Evolutionary conservation across 1,284 basidiomycete genomes (phyloP).

Genomic region (Porodaedalea pini): DNA sequence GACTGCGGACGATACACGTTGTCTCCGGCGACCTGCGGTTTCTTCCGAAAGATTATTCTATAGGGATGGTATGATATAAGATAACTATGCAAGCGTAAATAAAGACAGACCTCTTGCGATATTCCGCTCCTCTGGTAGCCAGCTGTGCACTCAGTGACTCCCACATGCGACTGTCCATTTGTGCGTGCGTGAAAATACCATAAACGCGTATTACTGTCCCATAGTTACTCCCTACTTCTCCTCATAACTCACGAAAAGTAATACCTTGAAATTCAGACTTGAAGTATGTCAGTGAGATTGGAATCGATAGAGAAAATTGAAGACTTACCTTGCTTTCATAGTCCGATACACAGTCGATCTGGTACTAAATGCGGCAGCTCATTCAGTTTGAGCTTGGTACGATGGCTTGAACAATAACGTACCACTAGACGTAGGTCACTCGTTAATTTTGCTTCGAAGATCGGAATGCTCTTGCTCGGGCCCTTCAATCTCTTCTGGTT

Average conservation of each 20-base stretch:
- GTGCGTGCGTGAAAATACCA: slow-evolving; percentile 59
- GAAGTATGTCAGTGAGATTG: no score
- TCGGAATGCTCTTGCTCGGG: slow-evolving; percentile 44
- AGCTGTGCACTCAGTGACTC: slow-evolving; percentile 51
- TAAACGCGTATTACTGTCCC: slow-evolving; percentile 58
- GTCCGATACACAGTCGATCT: slow-evolving; percentile 56
- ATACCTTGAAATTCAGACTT: no score
- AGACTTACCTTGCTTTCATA: slow-evolving; percentile 47
- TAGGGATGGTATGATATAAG: neutral
- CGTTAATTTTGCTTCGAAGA: slow-evolving; percentile 69
- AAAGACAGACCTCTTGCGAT: slow-evolving; percentile 31
- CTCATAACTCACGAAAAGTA: no score
- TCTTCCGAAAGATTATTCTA: slow-evolving; percentile 22
- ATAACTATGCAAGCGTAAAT: neutral
- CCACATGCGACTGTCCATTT: slow-evolving; percentile 55
- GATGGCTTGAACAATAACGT: slow-evolving; percentile 25
- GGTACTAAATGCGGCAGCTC: slow-evolving; percentile 49
- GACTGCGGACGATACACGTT: slow-evolving; percentile 21
- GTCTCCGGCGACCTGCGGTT: slow-evolving; percentile 14
- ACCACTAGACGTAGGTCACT: slow-evolving; percentile 59
- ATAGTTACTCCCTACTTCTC: no score
- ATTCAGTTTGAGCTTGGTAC: neutral
- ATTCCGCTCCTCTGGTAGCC: slow-evolving; percentile 50
- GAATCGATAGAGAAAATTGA: no score
- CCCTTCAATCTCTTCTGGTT: slow-evolving; percentile 62